phyloP scores from a whole-genome alignment of 805 yeast genomes.

The Wickerhamiella spandovensis region DNA sequence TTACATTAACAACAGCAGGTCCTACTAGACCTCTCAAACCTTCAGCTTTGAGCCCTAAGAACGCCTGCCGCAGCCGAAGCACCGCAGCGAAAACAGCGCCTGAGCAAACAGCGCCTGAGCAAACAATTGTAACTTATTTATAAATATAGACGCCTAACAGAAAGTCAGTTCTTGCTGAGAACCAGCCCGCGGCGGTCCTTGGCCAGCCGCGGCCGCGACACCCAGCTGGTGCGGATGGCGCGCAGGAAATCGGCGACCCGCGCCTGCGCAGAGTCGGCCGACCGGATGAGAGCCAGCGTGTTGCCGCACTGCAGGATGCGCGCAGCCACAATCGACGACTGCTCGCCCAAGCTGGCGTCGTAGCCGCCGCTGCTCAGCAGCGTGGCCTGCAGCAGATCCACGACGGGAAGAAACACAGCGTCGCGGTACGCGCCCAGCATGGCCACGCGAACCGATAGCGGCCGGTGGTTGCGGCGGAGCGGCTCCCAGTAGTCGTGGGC shows the following conservation, averaged over 20 bases:
- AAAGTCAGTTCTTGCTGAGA: neutral
- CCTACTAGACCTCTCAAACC: too few relatives aligned
- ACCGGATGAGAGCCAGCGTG: conserved; percentile 38
- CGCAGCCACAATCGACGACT: conserved; percentile 18
- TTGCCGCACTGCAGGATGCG: conserved; percentile 51
- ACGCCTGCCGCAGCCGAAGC: too few relatives aligned
- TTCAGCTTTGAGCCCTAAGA: too few relatives aligned
- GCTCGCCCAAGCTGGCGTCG: conserved; percentile 5
- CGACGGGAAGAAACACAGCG: conserved; percentile 23
- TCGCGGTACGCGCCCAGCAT: conserved; percentile 27
- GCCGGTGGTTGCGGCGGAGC: conserved; percentile 9
- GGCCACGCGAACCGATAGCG: conserved; percentile 19
- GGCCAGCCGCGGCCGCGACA: conserved; percentile 18
- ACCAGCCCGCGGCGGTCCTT: conserved; percentile 23
- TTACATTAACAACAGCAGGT: too few relatives aligned
- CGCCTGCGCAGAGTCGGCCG: conserved; percentile 42
- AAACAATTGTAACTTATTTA: neutral
- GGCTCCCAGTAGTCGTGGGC: conserved; percentile 27
- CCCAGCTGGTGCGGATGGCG: conserved; percentile 18
- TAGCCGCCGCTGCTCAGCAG: conserved; percentile 11
- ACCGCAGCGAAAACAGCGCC: too few relatives aligned
- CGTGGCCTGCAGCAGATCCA: conserved; percentile 16
- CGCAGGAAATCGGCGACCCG: conserved; percentile 40
- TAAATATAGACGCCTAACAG: too few relatives aligned
- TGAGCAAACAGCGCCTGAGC: too few relatives aligned